These are phyloP conservation scores for Fulvia fulva DNA, from an alignment of 2,329 filamentous ascomycete genomes.

Conservation along the genomic window DNA sequence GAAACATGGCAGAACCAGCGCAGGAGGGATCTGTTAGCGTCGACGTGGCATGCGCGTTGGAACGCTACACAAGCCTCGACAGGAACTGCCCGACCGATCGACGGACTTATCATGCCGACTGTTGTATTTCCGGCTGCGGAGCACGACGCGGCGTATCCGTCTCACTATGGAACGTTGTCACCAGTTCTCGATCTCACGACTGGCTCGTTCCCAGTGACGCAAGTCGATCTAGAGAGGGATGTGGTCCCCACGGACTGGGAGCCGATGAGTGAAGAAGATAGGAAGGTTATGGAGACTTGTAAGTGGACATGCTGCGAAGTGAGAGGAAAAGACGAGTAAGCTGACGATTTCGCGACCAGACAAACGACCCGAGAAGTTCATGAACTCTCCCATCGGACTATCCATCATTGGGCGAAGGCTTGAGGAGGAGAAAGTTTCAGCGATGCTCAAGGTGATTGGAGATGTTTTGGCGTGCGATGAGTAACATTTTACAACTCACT, in stretches of 20 bases:
- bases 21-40: slow-evolving; percentile 5
- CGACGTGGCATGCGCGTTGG: slow-evolving; percentile 16
- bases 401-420: slow-evolving; percentile 53
- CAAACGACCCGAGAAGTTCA: slow-evolving; percentile 40
- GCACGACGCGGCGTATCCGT: slow-evolving; percentile 14
- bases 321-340: background rate
- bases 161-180: slow-evolving; percentile 11
- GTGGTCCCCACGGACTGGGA: slow-evolving; percentile 1
- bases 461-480: slow-evolving; percentile 6
- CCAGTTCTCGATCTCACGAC: slow-evolving; percentile 13
- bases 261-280: slow-evolving; percentile 11
- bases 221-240: slow-evolving; percentile 18
- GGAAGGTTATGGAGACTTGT: slow-evolving; percentile 10
- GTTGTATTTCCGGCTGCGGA: slow-evolving; percentile 13
- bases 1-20: slow-evolving; percentile 17
- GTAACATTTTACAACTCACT: background rate
- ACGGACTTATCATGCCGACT: slow-evolving; percentile 17
- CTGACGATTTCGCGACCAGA: background rate
- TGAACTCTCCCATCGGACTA: slow-evolving; percentile 48
- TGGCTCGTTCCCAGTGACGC: slow-evolving; percentile 19
- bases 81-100: slow-evolving; percentile 14
- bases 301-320: background rate
- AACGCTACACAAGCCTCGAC: slow-evolving; percentile 5
- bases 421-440: slow-evolving; percentile 53
- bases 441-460: slow-evolving; percentile 35